Conservation (phyloP, 2,329 filamentous ascomycete species). For the Pseudogymnoascus sp. region DNA sequence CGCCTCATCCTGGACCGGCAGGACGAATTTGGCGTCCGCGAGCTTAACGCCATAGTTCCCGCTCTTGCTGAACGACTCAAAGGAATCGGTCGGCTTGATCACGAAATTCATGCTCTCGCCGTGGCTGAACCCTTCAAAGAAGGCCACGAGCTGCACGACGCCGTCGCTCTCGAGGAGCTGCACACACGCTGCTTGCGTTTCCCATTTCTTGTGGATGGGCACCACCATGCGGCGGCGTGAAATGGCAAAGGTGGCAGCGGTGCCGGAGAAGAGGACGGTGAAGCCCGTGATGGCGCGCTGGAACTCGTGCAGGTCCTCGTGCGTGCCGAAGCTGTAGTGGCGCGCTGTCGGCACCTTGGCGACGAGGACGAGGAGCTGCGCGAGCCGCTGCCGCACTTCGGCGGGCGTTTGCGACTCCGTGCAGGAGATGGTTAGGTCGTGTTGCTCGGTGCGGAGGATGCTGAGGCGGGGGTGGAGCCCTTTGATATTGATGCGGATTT, state of each 20-base stretch:
- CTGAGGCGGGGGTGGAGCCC: slow-evolving; percentile 52
- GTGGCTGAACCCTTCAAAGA: slow-evolving; percentile 81
- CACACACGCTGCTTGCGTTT: slow-evolving; percentile 69
- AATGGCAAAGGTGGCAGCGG: slow-evolving; percentile 70
- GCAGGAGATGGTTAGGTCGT: slow-evolving; percentile 69
- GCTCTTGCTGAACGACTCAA: slow-evolving; percentile 59
- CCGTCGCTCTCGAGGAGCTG: slow-evolving; percentile 73
- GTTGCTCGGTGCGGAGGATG: slow-evolving; percentile 64
- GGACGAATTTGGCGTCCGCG: slow-evolving; percentile 82
- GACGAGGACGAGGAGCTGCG: slow-evolving; percentile 41
- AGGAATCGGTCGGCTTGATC: slow-evolving; percentile 74
- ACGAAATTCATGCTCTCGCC: slow-evolving; percentile 85
- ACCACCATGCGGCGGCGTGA: slow-evolving; percentile 81
- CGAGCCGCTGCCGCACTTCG: slow-evolving; percentile 55
- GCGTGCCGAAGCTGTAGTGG: slow-evolving; percentile 58
- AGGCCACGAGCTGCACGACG: slow-evolving; percentile 69
- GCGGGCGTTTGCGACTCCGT: slow-evolving; percentile 57
- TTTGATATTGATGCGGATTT: slow-evolving; percentile 46
- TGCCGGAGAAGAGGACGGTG: slow-evolving; percentile 63
- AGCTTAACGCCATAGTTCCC: slow-evolving; percentile 68
- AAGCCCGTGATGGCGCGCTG: slow-evolving; percentile 74
- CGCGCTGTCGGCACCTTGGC: slow-evolving; percentile 44
- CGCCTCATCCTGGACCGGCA: slow-evolving; percentile 49
- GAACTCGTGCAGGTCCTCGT: slow-evolving; percentile 68
- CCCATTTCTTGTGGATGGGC: slow-evolving; percentile 91